phyloP scores from a whole-genome alignment of 345 rosid genomes.

The Abelmoschus esculentus region DNA sequence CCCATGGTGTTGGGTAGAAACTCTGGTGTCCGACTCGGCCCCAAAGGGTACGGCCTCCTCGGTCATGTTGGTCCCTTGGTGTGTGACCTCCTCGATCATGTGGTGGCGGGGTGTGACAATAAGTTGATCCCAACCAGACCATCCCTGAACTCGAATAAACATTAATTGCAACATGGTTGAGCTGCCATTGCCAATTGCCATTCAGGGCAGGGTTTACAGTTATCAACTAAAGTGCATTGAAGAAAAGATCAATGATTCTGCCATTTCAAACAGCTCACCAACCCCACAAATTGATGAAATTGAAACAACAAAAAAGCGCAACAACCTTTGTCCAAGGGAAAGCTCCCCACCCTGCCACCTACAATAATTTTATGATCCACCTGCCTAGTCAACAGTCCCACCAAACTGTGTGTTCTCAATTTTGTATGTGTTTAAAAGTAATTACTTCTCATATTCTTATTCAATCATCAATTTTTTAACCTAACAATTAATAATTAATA shows the following conservation, averaged over 20 bases:
- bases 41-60: no score
- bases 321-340: background rate
- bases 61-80: no score
- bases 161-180: background rate
- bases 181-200: background rate
- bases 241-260: background rate
- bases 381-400: background rate
- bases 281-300: background rate
- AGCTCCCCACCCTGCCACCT: background rate
- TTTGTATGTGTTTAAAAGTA: background rate
- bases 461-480: no score
- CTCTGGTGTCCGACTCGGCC: no score
- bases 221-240: background rate
- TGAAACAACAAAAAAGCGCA: background rate
- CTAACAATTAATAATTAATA: no score
- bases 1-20: no score
- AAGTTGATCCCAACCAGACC: no score
- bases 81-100: no score
- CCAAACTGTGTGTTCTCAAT: background rate
- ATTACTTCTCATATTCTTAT: no score
- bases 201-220: background rate
- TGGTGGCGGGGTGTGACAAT: no score
- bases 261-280: no score
- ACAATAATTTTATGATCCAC: background rate
- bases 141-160: no score